phyloP scores from a whole-genome alignment of 108 stramenopile species.

The Pseudonitzschia pungens region DNA sequence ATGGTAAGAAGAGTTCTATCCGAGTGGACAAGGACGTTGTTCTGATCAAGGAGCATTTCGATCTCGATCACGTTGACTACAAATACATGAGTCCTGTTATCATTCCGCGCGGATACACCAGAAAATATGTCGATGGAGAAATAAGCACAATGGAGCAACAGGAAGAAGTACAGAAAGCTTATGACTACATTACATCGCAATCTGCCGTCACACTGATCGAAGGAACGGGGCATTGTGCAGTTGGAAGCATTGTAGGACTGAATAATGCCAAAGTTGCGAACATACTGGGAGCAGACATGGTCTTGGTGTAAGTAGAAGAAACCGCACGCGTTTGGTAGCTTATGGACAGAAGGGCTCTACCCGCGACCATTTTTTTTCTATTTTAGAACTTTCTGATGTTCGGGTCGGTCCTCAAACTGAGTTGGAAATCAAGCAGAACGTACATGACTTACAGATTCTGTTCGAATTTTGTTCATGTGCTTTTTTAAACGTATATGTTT shows the following conservation, averaged over 20 bases:
- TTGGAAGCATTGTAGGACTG: conserved; percentile 92
- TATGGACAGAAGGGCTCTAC: neutral
- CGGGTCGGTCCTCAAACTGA: neutral
- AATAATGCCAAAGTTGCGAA: conserved; percentile 94
- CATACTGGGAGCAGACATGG: conserved; percentile 86
- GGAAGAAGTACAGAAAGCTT: conserved; percentile 54
- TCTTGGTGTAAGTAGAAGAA: conserved; percentile 51
- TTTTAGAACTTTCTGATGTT: neutral
- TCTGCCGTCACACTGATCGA: conserved; percentile 83
- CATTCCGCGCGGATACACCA: conserved; percentile 93
- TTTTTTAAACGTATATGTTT: neutral
- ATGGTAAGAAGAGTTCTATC: conserved; percentile 51
- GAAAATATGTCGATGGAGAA: conserved; percentile 86
- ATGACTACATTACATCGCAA: conserved; percentile 45
- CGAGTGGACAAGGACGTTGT: conserved; percentile 93
- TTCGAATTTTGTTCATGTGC: neutral
- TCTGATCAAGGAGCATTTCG: conserved; percentile 86
- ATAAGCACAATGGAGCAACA: conserved; percentile 68
- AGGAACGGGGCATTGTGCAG: conserved; percentile 97
- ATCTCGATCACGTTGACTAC: conserved; percentile 87
- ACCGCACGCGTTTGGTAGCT: no score
- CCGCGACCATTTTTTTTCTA: neutral
- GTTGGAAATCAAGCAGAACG: neutral
- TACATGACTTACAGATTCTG: neutral
- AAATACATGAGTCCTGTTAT: conserved; percentile 93